Percentiles rank a stretch among this genome's conserved stretches.
Conservation (phyloP, 2,329 filamentous ascomycete species). For the Paecilomyces niveus region DNA sequence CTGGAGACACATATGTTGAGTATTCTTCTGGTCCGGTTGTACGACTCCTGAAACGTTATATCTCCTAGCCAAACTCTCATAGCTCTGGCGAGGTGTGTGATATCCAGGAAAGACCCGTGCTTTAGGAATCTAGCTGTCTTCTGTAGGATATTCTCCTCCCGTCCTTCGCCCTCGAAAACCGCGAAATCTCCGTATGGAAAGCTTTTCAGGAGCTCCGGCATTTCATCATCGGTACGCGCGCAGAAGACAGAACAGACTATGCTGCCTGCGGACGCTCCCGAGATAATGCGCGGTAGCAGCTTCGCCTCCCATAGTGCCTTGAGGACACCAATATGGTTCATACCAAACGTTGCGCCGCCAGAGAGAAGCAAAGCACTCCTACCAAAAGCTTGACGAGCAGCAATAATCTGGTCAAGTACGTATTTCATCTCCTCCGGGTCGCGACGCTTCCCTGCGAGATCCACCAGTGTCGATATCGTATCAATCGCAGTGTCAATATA, state of each 20-base stretch:
- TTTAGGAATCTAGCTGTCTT: conserved; percentile 69
- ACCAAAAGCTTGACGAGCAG: conserved; percentile 73
- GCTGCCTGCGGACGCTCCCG: conserved; percentile 78
- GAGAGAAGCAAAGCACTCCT: conserved; percentile 75
- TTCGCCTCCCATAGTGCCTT: conserved; percentile 70
- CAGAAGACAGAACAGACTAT: conserved; percentile 79
- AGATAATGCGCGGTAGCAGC: conserved; percentile 77
- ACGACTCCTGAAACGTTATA: conserved; percentile 91
- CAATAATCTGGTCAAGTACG: conserved; percentile 62
- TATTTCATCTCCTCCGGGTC: conserved; percentile 52
- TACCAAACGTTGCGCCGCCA: conserved; percentile 81
- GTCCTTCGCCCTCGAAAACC: conserved; percentile 63
- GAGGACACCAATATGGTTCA: conserved; percentile 84
- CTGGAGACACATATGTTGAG: conserved; percentile 92
- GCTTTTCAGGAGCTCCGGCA: conserved; percentile 59
- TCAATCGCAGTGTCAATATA: conserved; percentile 75
- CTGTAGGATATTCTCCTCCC: conserved; percentile 56
- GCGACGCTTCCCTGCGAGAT: conserved; percentile 47
- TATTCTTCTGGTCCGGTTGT: conserved; percentile 86
- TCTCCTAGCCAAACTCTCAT: conserved; percentile 78
- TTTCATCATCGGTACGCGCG: conserved; percentile 68
- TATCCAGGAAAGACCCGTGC: conserved; percentile 79
- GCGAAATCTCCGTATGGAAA: conserved; percentile 75
- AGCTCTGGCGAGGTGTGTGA: conserved; percentile 69
- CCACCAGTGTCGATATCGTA: conserved; percentile 66